Evolutionary conservation across 179 eudicot genomes (phyloP).

Genomic region (Spergularia azorica): DNA sequence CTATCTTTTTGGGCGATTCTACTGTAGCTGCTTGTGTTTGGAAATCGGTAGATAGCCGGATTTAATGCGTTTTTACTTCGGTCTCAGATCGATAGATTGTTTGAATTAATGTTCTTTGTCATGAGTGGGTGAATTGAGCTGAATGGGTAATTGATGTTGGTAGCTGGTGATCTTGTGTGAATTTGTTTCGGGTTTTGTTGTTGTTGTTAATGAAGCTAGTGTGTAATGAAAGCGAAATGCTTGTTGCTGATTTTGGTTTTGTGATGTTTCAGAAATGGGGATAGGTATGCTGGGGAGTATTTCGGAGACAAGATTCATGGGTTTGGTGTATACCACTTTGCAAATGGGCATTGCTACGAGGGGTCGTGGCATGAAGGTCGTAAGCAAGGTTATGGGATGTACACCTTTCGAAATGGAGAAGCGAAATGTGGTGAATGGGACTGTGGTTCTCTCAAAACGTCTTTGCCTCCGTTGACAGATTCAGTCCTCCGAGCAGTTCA

Average conservation of each 20-base stretch:
- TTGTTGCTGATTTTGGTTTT: constrained; percentile 1
- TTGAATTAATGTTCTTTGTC: too few relatives aligned
- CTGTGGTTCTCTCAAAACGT: constrained; percentile 55
- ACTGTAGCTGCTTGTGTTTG: too few relatives aligned
- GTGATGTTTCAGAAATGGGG: constrained; percentile 63
- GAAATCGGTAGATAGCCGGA: too few relatives aligned
- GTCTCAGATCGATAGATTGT: too few relatives aligned
- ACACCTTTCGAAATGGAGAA: constrained; percentile 74
- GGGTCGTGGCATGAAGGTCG: constrained; percentile 96
- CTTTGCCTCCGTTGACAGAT: constrained; percentile 48
- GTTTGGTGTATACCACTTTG: constrained; percentile 82
- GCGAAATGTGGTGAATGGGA: constrained; percentile 81
- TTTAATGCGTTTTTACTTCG: too few relatives aligned
- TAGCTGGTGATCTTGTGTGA: too few relatives aligned
- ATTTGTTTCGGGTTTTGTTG: too few relatives aligned
- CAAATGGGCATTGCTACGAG: constrained; percentile 83
- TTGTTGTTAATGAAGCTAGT: not conserved
- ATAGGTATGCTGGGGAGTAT: constrained; percentile 84
- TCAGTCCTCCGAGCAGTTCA: constrained; percentile 72
- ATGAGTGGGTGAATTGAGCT: too few relatives aligned
- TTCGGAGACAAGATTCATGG: constrained; percentile 86
- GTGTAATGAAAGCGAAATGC: not conserved
- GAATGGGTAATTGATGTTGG: too few relatives aligned
- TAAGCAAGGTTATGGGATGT: constrained; percentile 82
- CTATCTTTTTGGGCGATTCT: not conserved